Evolutionary conservation across 805 yeast species (phyloP).

Genomic region (Komagataella mondaviorum): DNA sequence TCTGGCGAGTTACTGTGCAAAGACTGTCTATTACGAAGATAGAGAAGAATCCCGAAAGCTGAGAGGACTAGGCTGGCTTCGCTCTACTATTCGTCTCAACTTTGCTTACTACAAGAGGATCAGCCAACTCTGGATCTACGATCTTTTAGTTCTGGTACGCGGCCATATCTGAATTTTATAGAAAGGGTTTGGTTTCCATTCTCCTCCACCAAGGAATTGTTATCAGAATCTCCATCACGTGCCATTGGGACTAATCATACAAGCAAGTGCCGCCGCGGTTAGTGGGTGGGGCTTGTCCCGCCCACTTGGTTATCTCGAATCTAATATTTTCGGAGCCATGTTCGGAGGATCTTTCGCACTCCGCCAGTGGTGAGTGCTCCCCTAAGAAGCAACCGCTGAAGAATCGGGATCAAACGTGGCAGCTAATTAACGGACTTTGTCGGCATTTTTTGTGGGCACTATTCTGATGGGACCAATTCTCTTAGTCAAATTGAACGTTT

Average conservation of each 20-base stretch:
- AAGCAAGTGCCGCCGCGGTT: background rate
- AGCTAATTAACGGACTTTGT: background rate
- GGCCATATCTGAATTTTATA: background rate
- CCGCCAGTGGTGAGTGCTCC: background rate
- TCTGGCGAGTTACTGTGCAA: slow-evolving; percentile 83
- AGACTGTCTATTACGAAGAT: slow-evolving; percentile 60
- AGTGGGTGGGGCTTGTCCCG: background rate
- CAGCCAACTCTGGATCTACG: slow-evolving; percentile 19
- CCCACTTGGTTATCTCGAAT: background rate
- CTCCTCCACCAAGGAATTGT: background rate
- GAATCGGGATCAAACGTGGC: background rate
- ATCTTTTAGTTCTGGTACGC: slow-evolving; percentile 10
- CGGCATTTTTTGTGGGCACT: background rate
- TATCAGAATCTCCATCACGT: background rate
- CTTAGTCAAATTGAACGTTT: background rate
- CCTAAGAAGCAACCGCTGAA: background rate
- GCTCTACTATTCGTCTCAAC: slow-evolving; percentile 17
- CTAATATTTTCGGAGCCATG: background rate
- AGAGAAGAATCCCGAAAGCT: slow-evolving; percentile 2
- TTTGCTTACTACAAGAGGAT: slow-evolving; percentile 17
- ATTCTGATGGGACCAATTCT: background rate
- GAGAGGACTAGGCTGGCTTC: slow-evolving; percentile 12
- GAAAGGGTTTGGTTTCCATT: background rate
- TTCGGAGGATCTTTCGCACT: background rate
- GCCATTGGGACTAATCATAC: background rate